Evolutionary conservation across 2,329 filamentous ascomycete genomes (phyloP).

Genomic region (Tolypocladium guangdongense): DNA sequence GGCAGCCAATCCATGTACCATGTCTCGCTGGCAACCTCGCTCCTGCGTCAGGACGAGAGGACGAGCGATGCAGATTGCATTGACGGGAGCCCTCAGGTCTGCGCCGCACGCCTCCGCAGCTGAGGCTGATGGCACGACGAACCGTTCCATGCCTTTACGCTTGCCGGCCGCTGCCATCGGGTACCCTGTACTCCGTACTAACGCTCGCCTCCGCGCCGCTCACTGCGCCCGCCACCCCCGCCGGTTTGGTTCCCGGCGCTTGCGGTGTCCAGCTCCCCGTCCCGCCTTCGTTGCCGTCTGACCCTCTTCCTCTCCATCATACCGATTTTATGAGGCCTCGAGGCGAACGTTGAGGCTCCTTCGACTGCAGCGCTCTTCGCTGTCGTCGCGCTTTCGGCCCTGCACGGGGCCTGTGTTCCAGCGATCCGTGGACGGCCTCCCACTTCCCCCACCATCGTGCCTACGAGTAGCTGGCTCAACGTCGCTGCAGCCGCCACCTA

Average conservation of each 20-base stretch:
- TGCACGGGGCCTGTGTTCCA: not conserved
- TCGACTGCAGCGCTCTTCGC: not conserved
- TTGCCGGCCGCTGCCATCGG: too few relatives aligned
- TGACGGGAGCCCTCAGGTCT: too few relatives aligned
- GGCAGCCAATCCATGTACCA: too few relatives aligned
- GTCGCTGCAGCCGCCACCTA: not conserved
- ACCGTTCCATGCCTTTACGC: too few relatives aligned
- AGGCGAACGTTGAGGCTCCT: not conserved
- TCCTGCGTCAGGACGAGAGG: too few relatives aligned
- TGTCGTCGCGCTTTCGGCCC: not conserved
- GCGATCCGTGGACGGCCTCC: constrained; percentile 4
- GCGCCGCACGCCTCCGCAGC: too few relatives aligned
- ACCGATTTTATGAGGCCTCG: not conserved
- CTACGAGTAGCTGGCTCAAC: not conserved
- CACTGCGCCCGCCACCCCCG: not conserved
- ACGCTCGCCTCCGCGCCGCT: not conserved
- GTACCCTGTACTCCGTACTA: too few relatives aligned
- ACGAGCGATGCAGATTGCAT: too few relatives aligned
- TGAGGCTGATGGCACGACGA: too few relatives aligned
- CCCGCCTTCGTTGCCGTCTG: not conserved
- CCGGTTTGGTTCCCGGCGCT: not conserved
- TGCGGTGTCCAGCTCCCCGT: not conserved
- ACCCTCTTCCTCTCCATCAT: not conserved
- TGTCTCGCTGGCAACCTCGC: too few relatives aligned
- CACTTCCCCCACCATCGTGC: too few relatives aligned